Conservation (phyloP, 441 rosid species). For the Euphorbia schlechtendalii region DNA sequence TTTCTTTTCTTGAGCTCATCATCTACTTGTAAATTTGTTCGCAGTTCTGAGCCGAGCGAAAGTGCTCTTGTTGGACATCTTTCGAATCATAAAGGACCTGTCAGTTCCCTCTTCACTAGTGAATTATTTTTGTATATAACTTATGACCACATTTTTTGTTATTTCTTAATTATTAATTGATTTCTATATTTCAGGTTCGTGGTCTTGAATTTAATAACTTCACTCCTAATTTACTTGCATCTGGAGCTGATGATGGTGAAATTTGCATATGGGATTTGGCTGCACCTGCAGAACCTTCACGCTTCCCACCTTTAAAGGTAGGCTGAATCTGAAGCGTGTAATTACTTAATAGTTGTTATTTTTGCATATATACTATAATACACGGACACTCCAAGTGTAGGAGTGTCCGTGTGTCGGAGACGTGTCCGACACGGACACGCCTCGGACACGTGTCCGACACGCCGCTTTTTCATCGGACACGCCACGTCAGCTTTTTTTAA, state of each 20-base stretch:
- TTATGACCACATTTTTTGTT: conserved; percentile 12
- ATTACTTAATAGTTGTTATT: background rate
- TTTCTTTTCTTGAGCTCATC: background rate
- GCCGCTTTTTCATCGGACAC: too few species aligned
- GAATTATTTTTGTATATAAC: background rate
- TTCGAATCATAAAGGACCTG: conserved; percentile 88
- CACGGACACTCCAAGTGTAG: too few species aligned
- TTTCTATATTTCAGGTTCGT: conserved; percentile 60
- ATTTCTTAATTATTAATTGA: conserved; percentile 10
- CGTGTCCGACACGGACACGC: too few species aligned
- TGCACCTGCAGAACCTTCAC: conserved; percentile 70
- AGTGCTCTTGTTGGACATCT: conserved; percentile 66
- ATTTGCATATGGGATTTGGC: conserved; percentile 93
- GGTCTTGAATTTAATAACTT: conserved; percentile 87
- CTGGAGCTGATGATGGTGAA: conserved; percentile 99
- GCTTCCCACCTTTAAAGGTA: conserved; percentile 88
- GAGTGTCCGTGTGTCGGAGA: too few species aligned
- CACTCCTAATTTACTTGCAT: conserved; percentile 79
- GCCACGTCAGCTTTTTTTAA: too few species aligned
- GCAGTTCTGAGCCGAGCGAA: conserved; percentile 61
- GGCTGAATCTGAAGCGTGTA: background rate
- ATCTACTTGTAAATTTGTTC: conserved; percentile 16
- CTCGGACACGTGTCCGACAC: too few species aligned
- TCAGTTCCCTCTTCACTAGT: conserved; percentile 36
- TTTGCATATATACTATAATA: background rate